Conservation (phyloP, 148 eudicot genomes). For the Vaccinium myrtillus region DNA sequence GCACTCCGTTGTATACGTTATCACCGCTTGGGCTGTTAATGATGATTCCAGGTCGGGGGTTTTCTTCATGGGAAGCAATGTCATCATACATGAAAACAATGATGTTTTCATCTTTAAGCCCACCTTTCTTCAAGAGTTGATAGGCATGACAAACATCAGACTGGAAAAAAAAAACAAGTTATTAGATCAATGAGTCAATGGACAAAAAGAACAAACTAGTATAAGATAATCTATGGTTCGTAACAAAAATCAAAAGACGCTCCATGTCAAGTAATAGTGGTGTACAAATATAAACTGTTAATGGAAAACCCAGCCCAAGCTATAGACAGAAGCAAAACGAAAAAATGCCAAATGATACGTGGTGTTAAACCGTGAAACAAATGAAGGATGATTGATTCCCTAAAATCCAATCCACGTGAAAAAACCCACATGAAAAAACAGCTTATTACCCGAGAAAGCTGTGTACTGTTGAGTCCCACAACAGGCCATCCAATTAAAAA, state of each 20-base stretch:
- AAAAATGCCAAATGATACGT: background rate
- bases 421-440: background rate
- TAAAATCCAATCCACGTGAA: background rate
- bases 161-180: conserved; percentile 31
- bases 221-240: background rate
- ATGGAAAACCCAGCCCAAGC: background rate
- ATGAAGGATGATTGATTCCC: background rate
- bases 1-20: conserved; percentile 79
- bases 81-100: conserved; percentile 22
- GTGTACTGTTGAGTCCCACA: background rate
- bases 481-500: background rate
- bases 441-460: background rate
- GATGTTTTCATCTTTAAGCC: conserved; percentile 59
- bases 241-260: background rate
- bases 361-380: background rate
- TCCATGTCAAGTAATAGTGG: background rate
- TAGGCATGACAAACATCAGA: conserved; percentile 76
- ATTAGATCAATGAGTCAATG: background rate
- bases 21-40: conserved; percentile 68
- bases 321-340: background rate
- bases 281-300: background rate
- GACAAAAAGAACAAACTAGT: background rate
- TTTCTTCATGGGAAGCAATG: conserved; percentile 26
- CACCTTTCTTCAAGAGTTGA: conserved; percentile 57
- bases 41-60: conserved; percentile 67